phyloP scores from a whole-genome alignment of 139 green algal genomes.

The Tetradesmus lagerheimii region DNA sequence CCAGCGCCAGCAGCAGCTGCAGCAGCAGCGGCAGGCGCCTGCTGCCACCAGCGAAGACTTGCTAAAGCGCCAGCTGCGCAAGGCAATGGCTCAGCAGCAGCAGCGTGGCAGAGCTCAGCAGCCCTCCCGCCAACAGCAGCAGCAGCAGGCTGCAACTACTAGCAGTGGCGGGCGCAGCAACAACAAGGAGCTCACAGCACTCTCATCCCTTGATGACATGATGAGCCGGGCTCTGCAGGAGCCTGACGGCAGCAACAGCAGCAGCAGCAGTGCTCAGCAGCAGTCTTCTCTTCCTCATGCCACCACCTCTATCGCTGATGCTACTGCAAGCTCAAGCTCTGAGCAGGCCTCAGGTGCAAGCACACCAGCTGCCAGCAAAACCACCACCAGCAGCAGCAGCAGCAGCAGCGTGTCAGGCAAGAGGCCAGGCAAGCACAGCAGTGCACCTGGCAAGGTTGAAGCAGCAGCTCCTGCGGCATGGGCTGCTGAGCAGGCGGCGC shows the following conservation, averaged over 20 bases:
- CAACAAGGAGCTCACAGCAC: not conserved
- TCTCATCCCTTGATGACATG: slow-evolving; percentile 23
- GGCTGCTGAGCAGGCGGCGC: slow-evolving; percentile 33
- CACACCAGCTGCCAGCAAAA: not conserved
- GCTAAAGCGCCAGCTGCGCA: not conserved
- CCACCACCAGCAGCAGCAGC: slow-evolving; percentile 9
- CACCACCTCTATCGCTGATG: not conserved
- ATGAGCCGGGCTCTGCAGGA: slow-evolving; percentile 19
- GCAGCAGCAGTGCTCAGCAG: slow-evolving; percentile 5
- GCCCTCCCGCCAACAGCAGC: not conserved
- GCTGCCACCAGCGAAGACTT: not conserved
- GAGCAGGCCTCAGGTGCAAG: not conserved
- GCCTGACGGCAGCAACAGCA: not conserved
- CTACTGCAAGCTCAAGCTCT: not conserved
- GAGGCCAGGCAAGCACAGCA: not conserved
- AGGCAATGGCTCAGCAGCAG: slow-evolving; percentile 24
- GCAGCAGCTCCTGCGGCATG: slow-evolving; percentile 13
- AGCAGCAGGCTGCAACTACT: slow-evolving; percentile 23
- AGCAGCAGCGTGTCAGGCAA: not conserved
- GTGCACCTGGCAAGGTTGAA: not conserved
- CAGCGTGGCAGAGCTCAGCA: not conserved
- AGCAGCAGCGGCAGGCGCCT: not conserved
- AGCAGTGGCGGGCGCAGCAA: not conserved
- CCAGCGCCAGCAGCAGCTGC: not conserved
- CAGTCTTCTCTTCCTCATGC: not conserved